These are phyloP conservation scores for Phialophora verrucosa DNA, from an alignment of 2,329 filamentous ascomycete species.

Conservation along the genomic window DNA sequence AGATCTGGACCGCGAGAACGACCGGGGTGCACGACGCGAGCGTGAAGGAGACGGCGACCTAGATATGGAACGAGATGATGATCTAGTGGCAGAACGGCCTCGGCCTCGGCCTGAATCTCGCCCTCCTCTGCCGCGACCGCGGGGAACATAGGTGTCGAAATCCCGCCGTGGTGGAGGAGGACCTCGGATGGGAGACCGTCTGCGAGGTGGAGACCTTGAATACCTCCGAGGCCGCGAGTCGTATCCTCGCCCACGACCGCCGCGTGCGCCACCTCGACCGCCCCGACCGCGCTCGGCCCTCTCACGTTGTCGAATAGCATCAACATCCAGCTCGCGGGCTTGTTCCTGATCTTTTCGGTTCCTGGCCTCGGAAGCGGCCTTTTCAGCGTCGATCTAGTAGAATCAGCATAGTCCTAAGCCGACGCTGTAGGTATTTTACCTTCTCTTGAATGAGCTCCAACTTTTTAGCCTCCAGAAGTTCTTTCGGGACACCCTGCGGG, in stretches of 20 bases:
- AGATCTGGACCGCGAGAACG: slow-evolving; percentile 13
- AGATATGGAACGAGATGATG: slow-evolving; percentile 35
- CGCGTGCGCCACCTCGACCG: slow-evolving; percentile 46
- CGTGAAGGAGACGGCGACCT: slow-evolving; percentile 46
- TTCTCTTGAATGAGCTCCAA: slow-evolving; percentile 92
- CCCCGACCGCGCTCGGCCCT: slow-evolving; percentile 45
- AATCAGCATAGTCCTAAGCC: slow-evolving; percentile 10
- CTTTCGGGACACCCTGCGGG: slow-evolving; percentile 89
- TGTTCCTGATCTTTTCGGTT: slow-evolving; percentile 47
- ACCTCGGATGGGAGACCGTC: slow-evolving; percentile 54
- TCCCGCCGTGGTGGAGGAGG: slow-evolving; percentile 56
- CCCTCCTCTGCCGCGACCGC: slow-evolving; percentile 44
- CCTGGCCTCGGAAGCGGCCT: slow-evolving; percentile 56
- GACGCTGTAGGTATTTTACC: slow-evolving; percentile 57
- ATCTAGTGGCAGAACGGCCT: slow-evolving; percentile 6
- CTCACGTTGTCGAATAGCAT: slow-evolving; percentile 66
- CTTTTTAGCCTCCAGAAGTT: slow-evolving; percentile 95
- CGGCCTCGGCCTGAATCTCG: slow-evolving; percentile 44
- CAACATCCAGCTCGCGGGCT: slow-evolving; percentile 72
- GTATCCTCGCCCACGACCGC: slow-evolving; percentile 50
- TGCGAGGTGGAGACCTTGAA: slow-evolving; percentile 59
- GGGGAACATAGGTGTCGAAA: slow-evolving; percentile 64
- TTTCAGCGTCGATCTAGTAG: slow-evolving; percentile 53
- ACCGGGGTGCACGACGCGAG: slow-evolving; percentile 28
- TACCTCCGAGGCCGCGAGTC: slow-evolving; percentile 56